phyloP scores from a whole-genome alignment of 345 rosid species.

The Draba incana region DNA sequence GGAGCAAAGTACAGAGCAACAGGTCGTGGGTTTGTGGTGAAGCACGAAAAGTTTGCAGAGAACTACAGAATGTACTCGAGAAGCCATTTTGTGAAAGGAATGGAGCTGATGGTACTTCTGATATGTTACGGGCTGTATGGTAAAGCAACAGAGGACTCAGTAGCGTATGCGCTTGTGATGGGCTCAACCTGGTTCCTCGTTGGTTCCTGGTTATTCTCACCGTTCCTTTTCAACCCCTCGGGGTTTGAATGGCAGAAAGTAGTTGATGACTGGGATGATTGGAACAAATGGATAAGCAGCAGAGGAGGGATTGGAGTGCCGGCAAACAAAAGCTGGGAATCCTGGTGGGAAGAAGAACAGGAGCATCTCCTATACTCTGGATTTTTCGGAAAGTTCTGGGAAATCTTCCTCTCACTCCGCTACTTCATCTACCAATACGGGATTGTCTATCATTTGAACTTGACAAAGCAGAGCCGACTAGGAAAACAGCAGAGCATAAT shows the following conservation, averaged over 20 bases:
- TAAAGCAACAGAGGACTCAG: slow-evolving; percentile 41
- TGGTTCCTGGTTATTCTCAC: slow-evolving; percentile 80
- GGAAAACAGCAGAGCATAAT: slow-evolving; percentile 68
- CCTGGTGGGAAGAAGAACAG: slow-evolving; percentile 99
- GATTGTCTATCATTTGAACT: slow-evolving; percentile 75
- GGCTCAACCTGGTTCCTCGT: slow-evolving; percentile 91
- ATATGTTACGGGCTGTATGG: slow-evolving; percentile 74
- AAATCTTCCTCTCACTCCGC: slow-evolving; percentile 72
- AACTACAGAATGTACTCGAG: slow-evolving; percentile 97
- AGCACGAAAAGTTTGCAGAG: slow-evolving; percentile 97
- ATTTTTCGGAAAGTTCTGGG: slow-evolving; percentile 69
- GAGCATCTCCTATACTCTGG: slow-evolving; percentile 87
- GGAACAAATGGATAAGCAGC: slow-evolving; percentile 93
- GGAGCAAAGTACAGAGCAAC: slow-evolving; percentile 99
- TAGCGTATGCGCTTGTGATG: slow-evolving; percentile 56
- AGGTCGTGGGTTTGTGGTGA: slow-evolving; percentile 98
- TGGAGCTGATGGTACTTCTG: slow-evolving; percentile 80
- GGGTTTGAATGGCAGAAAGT: slow-evolving; percentile 99
- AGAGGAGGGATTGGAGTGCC: slow-evolving; percentile 96
- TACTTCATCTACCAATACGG: slow-evolving; percentile 90
- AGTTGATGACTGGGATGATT: slow-evolving; percentile 98
- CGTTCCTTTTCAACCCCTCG: slow-evolving; percentile 91
- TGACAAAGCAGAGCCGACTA: slow-evolving; percentile 54
- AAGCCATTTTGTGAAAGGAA: slow-evolving; percentile 90
- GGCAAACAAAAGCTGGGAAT: slow-evolving; percentile 95